These are phyloP conservation scores for Suhomyces prunicola DNA, from an alignment of 805 yeast species.

Conservation along the genomic window DNA sequence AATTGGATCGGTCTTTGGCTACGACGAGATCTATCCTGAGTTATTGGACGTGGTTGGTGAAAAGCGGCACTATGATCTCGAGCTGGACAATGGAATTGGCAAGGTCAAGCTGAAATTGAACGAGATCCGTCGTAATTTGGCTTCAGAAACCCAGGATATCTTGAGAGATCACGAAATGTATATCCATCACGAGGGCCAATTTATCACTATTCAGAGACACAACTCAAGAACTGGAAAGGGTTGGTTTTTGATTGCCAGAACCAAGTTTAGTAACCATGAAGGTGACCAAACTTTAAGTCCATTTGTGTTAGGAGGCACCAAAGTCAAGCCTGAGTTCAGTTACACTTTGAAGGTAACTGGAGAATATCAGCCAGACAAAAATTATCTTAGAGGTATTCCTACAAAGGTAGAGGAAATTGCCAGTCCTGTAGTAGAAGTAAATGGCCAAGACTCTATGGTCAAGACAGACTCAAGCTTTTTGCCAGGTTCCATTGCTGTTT, in stretches of 20 bases:
- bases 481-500: conserved; percentile 86
- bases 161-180: conserved; percentile 74
- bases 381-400: conserved; percentile 59
- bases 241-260: conserved; percentile 82
- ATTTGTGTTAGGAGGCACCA: conserved; percentile 56
- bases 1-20: conserved; percentile 91
- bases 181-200: conserved; percentile 91
- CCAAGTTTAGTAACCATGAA: conserved; percentile 56
- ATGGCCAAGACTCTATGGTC: conserved; percentile 48
- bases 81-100: conserved; percentile 64
- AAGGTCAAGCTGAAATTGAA: conserved; percentile 62
- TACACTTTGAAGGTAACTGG: conserved; percentile 55
- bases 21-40: conserved; percentile 86
- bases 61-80: conserved; percentile 54
- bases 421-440: conserved; percentile 44
- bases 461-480: conserved; percentile 63
- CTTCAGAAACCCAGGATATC: conserved; percentile 55
- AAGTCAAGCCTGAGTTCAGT: conserved; percentile 54
- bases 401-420: conserved; percentile 54
- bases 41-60: conserved; percentile 80
- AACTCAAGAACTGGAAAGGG: conserved; percentile 86
- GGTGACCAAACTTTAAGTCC: conserved; percentile 57
- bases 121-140: conserved; percentile 54
- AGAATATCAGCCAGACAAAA: conserved; percentile 38
- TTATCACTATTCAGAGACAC: conserved; percentile 82